Conservation (phyloP, 139 green algal genomes). For the Chlorella sp. region DNA sequence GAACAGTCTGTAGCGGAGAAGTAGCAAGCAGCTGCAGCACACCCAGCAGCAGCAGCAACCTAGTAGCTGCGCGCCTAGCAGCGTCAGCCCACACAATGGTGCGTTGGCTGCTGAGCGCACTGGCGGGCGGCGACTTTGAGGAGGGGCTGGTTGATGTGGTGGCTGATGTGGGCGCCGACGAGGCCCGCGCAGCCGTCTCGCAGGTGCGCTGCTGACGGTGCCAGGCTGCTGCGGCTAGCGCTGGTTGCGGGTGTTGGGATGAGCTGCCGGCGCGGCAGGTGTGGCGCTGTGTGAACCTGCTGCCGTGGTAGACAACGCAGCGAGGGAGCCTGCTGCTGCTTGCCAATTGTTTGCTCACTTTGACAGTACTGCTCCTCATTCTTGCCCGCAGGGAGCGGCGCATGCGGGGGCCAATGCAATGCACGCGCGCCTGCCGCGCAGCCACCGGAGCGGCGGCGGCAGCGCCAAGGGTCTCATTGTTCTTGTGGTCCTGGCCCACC, state of each 20-base stretch:
- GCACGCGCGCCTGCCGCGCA: background rate
- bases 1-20: background rate
- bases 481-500: constrained; percentile 13
- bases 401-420: background rate
- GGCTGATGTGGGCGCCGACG: background rate
- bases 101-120: background rate
- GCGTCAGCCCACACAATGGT: background rate
- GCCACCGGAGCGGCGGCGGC: background rate
- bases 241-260: background rate
- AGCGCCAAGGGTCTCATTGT: constrained; percentile 23
- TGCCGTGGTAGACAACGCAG: too few relatives aligned
- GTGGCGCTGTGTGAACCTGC: background rate
- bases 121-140: background rate
- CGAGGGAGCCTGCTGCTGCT: too few relatives aligned
- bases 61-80: too few relatives aligned
- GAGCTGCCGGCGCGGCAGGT: background rate
- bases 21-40: background rate
- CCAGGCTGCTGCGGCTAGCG: background rate
- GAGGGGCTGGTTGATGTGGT: background rate
- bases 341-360: too few relatives aligned
- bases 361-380: too few relatives aligned
- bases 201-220: background rate
- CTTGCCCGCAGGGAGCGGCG: too few relatives aligned
- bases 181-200: background rate
- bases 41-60: background rate